phyloP scores from a whole-genome alignment of 129 eudicot genomes.

The Deinandra increscens region DNA sequence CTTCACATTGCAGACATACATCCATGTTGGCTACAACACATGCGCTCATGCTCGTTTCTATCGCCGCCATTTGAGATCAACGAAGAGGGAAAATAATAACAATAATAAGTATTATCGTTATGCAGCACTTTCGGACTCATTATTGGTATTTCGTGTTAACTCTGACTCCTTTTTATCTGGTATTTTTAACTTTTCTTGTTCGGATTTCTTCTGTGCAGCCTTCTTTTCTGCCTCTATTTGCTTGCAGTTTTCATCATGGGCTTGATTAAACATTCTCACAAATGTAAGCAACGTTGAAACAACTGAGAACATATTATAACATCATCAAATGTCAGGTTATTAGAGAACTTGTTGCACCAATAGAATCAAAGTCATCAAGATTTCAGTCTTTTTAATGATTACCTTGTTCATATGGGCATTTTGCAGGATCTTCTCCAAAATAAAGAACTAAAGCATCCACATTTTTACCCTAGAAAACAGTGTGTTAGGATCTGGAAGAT shows the following conservation, averaged over 20 bases:
- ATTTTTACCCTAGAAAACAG: constrained; percentile 63
- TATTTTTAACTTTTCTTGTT: constrained; percentile 16
- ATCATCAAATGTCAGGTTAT: neutral
- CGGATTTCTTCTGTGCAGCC: constrained; percentile 47
- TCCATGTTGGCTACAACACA: constrained; percentile 20
- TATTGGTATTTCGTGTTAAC: constrained; percentile 11
- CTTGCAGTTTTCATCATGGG: constrained; percentile 76
- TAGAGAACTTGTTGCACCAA: neutral
- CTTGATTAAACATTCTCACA: constrained; percentile 70
- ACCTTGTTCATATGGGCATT: constrained; percentile 92
- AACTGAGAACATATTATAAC: constrained; percentile 44
- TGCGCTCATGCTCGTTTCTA: neutral
- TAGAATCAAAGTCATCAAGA: neutral
- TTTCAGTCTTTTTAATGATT: constrained; percentile 12
- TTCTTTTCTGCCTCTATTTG: constrained; percentile 74
- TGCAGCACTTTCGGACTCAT: constrained; percentile 15
- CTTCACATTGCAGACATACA: constrained; percentile 22
- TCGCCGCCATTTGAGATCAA: constrained; percentile 12
- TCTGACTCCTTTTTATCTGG: constrained; percentile 17
- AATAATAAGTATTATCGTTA: neutral
- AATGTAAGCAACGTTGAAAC: constrained; percentile 61
- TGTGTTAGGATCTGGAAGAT: too few relatives aligned
- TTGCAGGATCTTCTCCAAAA: constrained; percentile 90
- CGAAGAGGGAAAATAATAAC: neutral
- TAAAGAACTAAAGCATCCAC: constrained; percentile 79